A percentile compares a stretch with the other conserved stretches of the same genome.
Conservation (phyloP, 2,329 filamentous ascomycete genomes). For the Aspergillus texensis region DNA sequence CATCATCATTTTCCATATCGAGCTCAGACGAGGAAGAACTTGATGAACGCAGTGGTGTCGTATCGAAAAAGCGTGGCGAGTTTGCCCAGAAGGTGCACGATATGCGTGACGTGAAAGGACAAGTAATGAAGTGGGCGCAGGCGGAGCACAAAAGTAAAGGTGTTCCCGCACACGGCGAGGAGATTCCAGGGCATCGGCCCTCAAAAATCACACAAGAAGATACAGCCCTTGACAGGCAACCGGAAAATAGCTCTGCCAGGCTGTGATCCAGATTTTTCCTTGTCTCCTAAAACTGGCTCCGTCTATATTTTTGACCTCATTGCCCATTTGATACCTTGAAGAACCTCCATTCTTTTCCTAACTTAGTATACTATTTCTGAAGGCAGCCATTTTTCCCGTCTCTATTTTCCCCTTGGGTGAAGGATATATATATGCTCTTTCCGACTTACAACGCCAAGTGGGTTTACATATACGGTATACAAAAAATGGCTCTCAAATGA, state of each 20-base stretch:
- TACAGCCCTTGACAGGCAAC: background rate
- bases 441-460: background rate
- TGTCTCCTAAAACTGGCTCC: background rate
- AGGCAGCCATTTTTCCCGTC: background rate
- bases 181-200: background rate
- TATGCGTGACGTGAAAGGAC: slow-evolving; percentile 41
- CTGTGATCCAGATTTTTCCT: background rate
- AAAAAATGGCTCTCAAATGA: background rate
- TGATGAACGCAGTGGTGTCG: slow-evolving; percentile 42
- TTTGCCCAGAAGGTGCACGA: slow-evolving; percentile 34
- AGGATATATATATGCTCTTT: background rate
- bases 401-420: background rate
- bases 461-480: background rate
- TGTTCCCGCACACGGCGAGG: background rate
- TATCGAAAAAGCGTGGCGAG: slow-evolving; percentile 30
- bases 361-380: background rate
- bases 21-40: slow-evolving; percentile 63
- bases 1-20: slow-evolving; percentile 52
- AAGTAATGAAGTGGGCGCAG: slow-evolving; percentile 40
- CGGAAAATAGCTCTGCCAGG: background rate
- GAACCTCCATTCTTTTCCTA: background rate
- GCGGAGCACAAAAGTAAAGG: slow-evolving; percentile 23
- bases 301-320: background rate
- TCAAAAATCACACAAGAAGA: background rate
- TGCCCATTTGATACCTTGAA: background rate